Percentiles rank a stretch among this genome's conserved stretches.
Evolutionary conservation across 495 filamentous ascomycete genomes (phyloP).

Genomic region (Penicillium flavigenum): DNA sequence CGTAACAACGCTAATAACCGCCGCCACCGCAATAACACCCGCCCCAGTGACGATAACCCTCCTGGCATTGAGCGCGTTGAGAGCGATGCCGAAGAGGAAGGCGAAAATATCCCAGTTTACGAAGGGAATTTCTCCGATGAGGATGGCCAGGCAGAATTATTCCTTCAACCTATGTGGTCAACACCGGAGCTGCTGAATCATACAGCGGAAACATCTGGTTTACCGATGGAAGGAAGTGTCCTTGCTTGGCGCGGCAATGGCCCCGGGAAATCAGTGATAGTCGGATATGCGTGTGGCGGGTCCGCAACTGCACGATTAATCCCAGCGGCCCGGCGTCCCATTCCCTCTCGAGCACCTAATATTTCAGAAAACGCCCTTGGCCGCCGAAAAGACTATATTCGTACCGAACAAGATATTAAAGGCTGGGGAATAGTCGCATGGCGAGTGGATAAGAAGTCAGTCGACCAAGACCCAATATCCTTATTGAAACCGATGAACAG

Average conservation of each 20-base stretch:
- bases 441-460: neutral
- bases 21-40: too few species aligned
- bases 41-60: neutral
- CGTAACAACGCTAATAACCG: too few species aligned
- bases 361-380: neutral
- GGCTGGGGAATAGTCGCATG: neutral
- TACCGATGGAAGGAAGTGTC: neutral
- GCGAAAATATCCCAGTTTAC: neutral
- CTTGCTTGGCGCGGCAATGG: neutral
- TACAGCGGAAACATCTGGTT: neutral
- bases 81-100: neutral
- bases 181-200: neutral
- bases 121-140: neutral
- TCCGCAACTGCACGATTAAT: neutral
- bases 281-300: neutral
- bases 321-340: neutral
- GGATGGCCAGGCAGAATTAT: neutral
- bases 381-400: neutral
- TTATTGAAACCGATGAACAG: neutral
- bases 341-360: constrained; percentile 4
- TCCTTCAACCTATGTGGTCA: constrained; percentile 3
- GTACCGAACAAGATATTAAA: constrained; percentile 1
- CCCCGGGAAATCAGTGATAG: neutral
- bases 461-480: constrained; percentile 1
- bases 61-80: neutral